Percentiles rank a stretch among this genome's conserved stretches.
Conservation (phyloP, 2,329 filamentous ascomycete genomes). For the Beauveria varroae region DNA sequence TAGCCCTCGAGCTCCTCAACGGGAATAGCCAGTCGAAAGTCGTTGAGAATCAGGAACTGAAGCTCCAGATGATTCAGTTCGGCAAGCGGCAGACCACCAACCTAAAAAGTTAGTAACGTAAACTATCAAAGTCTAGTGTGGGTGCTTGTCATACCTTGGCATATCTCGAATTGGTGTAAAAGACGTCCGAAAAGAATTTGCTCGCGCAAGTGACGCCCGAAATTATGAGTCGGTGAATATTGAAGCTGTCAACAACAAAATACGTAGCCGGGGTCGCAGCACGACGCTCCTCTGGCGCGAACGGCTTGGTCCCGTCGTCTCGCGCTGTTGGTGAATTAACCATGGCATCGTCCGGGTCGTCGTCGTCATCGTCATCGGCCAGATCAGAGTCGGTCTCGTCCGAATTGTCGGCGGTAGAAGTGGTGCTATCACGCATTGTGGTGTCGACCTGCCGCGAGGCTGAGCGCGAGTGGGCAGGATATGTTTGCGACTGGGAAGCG, state of each 20-base stretch:
- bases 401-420: constrained; percentile 20
- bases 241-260: constrained; percentile 98
- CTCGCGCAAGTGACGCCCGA: constrained; percentile 95
- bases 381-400: constrained; percentile 45
- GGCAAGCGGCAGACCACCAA: constrained; percentile 82
- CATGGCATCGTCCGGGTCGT: constrained; percentile 27
- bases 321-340: constrained; percentile 20
- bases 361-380: constrained; percentile 38
- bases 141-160: constrained; percentile 67
- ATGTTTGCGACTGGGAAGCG: constrained; percentile 16
- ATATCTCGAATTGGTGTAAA: constrained; percentile 98
- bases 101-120: constrained; percentile 42
- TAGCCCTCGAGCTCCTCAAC: constrained; percentile 96
- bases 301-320: constrained; percentile 14
- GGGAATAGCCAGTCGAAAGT: constrained; percentile 86
- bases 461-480: constrained; percentile 11
- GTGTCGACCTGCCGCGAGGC: constrained; percentile 25
- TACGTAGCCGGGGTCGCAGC: constrained; percentile 39
- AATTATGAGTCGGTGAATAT: constrained; percentile 94
- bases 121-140: too few relatives aligned
- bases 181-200: constrained; percentile 99
- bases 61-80: constrained; percentile 95
- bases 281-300: constrained; percentile 19
- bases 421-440: constrained; percentile 21
- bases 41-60: constrained; percentile 91